phyloP scores from a whole-genome alignment of 768 basidiomycete genomes.

The Termitomyces sp. region DNA sequence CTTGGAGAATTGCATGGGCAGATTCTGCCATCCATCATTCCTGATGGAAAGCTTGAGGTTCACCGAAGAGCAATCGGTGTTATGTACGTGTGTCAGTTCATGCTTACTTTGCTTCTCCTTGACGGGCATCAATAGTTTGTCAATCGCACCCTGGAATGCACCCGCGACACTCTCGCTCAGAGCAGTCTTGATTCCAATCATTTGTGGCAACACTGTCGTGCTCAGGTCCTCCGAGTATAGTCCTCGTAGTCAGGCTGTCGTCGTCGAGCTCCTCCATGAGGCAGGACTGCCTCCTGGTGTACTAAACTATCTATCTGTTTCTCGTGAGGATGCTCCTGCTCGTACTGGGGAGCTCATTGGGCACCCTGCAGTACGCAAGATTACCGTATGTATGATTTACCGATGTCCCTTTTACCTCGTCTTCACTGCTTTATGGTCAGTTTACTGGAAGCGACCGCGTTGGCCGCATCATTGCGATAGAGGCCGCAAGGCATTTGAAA shows the following conservation, averaged over 20 bases:
- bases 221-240: conserved; percentile 47
- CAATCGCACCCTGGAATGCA: conserved; percentile 54
- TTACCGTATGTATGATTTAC: conserved; percentile 35
- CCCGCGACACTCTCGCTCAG: conserved; percentile 39
- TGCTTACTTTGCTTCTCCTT: background rate
- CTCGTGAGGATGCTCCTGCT: conserved; percentile 34
- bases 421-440: conserved; percentile 16
- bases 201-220: conserved; percentile 54
- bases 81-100: conserved; percentile 29
- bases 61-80: conserved; percentile 47
- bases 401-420: background rate
- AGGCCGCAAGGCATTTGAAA: conserved; percentile 51
- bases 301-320: conserved; percentile 48
- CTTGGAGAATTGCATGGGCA: conserved; percentile 36
- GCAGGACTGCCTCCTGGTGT: conserved; percentile 60
- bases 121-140: conserved; percentile 27
- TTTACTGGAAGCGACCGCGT: conserved; percentile 54
- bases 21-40: conserved; percentile 34
- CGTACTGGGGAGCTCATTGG: conserved; percentile 48
- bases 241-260: conserved; percentile 40
- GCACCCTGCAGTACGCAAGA: conserved; percentile 43
- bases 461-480: conserved; percentile 44
- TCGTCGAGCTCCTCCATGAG: conserved; percentile 42
- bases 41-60: conserved; percentile 38
- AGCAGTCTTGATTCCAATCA: conserved; percentile 37